A percentile compares a stretch with the other conserved stretches of the same genome.
Evolutionary conservation across 2,329 filamentous ascomycete genomes (phyloP).

Genomic region (Talaromyces sp.): DNA sequence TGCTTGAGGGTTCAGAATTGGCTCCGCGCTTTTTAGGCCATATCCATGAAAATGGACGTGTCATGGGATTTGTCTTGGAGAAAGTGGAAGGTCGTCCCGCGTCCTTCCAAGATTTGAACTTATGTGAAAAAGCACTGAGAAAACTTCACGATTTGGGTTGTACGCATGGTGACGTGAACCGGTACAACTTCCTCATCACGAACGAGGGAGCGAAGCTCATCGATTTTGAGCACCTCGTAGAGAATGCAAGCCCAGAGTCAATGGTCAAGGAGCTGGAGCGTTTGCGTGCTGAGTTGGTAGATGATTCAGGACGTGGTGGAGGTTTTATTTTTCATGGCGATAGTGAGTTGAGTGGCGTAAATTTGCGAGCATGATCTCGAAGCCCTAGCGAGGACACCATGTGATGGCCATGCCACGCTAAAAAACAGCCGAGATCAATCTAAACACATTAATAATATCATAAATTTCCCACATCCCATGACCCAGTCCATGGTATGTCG

Average conservation of each 20-base stretch:
- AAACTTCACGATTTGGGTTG: not conserved
- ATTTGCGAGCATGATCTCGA: too few species aligned
- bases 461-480: constrained; percentile 31
- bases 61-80: not conserved
- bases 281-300: not conserved
- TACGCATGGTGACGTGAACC: not conserved
- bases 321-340: not conserved
- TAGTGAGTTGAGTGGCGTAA: not conserved
- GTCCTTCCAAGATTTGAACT: not conserved
- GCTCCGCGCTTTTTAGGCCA: not conserved
- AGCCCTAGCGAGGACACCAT: too few species aligned
- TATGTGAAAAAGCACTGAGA: not conserved
- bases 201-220: not conserved
- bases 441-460: not conserved
- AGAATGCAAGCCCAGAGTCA: not conserved
- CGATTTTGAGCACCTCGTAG: not conserved
- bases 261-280: not conserved
- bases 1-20: not conserved
- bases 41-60: not conserved
- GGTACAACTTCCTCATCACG: not conserved
- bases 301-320: not conserved
- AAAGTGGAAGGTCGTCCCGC: not conserved
- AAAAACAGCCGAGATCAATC: not conserved
- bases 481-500: constrained; percentile 25
- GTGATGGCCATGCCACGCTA: not conserved